Evolutionary conservation across 2,329 filamentous ascomycete species (phyloP).

Genomic region (Claviceps monticola): DNA sequence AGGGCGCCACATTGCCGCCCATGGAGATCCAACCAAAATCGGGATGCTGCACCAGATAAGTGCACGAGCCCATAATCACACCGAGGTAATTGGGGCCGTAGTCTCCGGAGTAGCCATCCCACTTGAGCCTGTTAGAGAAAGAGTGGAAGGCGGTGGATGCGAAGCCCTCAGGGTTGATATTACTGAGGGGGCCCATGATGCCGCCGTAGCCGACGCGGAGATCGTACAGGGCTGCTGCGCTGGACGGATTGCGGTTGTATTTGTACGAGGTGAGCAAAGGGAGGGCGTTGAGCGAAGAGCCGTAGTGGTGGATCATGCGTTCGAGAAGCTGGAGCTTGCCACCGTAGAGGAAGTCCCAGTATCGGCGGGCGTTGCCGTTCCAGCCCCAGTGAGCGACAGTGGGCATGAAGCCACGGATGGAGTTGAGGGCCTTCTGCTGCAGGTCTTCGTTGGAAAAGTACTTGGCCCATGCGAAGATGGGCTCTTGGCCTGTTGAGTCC

Average conservation of each 20-base stretch:
- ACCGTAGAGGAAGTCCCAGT: constrained; percentile 37
- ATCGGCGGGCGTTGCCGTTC: constrained; percentile 46
- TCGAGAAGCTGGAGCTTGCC: constrained; percentile 29
- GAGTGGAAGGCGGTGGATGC: constrained; percentile 42
- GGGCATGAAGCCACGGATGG: constrained; percentile 42
- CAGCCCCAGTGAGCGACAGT: constrained; percentile 47
- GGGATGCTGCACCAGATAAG: constrained; percentile 32
- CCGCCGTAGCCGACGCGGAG: constrained; percentile 42
- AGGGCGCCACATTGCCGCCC: constrained; percentile 26
- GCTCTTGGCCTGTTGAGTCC: constrained; percentile 49
- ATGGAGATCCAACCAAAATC: constrained; percentile 34
- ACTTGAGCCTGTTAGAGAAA: constrained; percentile 38
- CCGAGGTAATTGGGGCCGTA: constrained; percentile 43
- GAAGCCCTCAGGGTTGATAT: constrained; percentile 41
- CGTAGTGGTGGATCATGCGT: constrained; percentile 42
- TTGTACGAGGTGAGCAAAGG: constrained; percentile 39
- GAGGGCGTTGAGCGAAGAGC: constrained; percentile 42
- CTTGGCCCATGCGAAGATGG: constrained; percentile 45
- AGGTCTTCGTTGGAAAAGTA: constrained; percentile 7
- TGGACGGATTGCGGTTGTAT: constrained; percentile 11
- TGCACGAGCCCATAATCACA: constrained; percentile 32
- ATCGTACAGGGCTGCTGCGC: constrained; percentile 31
- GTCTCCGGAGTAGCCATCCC: constrained; percentile 44
- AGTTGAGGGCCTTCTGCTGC: constrained; percentile 33
- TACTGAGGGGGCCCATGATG: constrained; percentile 36